phyloP scores from a whole-genome alignment of 176 grass and related monocot species.

The Oryza rufipogon region DNA sequence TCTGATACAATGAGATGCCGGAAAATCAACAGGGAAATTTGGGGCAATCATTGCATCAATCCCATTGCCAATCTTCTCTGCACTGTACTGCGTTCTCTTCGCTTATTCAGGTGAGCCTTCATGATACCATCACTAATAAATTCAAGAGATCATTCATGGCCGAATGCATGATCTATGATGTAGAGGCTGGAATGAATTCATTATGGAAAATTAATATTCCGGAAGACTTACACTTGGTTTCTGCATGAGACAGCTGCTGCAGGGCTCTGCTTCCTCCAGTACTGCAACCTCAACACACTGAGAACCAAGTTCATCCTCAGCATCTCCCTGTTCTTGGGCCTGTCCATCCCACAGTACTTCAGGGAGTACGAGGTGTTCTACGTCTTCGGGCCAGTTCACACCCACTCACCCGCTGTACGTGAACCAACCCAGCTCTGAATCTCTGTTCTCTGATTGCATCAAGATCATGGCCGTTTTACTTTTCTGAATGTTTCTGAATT shows the following conservation, averaged over 20 bases:
- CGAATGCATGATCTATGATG: too few relatives aligned
- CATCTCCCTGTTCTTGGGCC: slow-evolving; percentile 77
- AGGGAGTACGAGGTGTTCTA: slow-evolving; percentile 65
- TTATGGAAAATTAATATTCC: background rate
- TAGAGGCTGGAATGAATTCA: background rate
- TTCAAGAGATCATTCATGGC: too few relatives aligned
- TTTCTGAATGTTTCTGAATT: slow-evolving; percentile 7
- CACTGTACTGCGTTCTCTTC: slow-evolving; percentile 82
- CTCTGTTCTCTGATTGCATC: background rate
- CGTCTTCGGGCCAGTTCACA: slow-evolving; percentile 75
- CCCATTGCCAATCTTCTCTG: slow-evolving; percentile 81
- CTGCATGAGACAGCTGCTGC: slow-evolving; percentile 65
- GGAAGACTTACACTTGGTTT: background rate
- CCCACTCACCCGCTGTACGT: slow-evolving; percentile 63
- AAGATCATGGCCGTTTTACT: slow-evolving; percentile 6
- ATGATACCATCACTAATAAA: background rate
- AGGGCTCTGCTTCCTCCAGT: slow-evolving; percentile 81
- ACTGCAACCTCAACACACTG: slow-evolving; percentile 87
- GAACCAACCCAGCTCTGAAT: background rate
- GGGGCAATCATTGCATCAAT: slow-evolving; percentile 92
- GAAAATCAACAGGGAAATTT: slow-evolving; percentile 76
- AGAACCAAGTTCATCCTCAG: slow-evolving; percentile 91
- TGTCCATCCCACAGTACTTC: slow-evolving; percentile 91
- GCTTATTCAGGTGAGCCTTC: slow-evolving; percentile 77
- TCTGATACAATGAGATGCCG: background rate